Evolutionary conservation across 768 basidiomycete species (phyloP).

Genomic region (Leccinum variicolor): DNA sequence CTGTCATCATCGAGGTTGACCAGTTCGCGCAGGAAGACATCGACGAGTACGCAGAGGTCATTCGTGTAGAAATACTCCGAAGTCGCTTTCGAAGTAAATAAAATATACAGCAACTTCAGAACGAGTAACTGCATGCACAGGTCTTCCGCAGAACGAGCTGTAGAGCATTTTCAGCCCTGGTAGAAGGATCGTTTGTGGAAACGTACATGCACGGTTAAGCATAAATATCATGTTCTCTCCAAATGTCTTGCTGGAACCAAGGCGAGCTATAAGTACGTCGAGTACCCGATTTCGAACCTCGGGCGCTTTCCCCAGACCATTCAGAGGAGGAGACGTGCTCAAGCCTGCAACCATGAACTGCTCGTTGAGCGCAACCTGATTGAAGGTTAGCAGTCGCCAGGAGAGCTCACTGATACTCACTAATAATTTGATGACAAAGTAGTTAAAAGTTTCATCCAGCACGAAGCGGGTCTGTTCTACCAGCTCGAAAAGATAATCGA

Average conservation of each 20-base stretch:
- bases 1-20: conserved; percentile 89
- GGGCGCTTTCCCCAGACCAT: conserved; percentile 26
- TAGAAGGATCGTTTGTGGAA: not conserved
- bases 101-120: conserved; percentile 89
- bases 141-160: conserved; percentile 85
- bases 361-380: conserved; percentile 88
- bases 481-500: conserved; percentile 87
- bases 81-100: conserved; percentile 91
- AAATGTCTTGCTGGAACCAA: conserved; percentile 89
- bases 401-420: conserved; percentile 42
- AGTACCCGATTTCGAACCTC: conserved; percentile 75
- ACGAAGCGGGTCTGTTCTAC: conserved; percentile 89
- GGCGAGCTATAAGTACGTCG: conserved; percentile 75
- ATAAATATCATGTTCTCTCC: conserved; percentile 99
- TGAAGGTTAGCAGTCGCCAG: conserved; percentile 6
- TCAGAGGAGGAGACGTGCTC: conserved; percentile 25
- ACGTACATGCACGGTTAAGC: conserved; percentile 90
- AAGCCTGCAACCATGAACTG: conserved; percentile 95
- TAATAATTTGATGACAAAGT: conserved; percentile 91
- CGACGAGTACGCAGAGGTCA: conserved; percentile 92
- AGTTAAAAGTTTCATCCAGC: conserved; percentile 92
- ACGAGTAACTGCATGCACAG: conserved; percentile 93
- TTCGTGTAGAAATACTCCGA: conserved; percentile 98
- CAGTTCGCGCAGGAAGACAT: conserved; percentile 95
- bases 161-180: conserved; percentile 3